Evolutionary conservation across 306 rosid species (phyloP).

Genomic region (Carpinus viminea): DNA sequence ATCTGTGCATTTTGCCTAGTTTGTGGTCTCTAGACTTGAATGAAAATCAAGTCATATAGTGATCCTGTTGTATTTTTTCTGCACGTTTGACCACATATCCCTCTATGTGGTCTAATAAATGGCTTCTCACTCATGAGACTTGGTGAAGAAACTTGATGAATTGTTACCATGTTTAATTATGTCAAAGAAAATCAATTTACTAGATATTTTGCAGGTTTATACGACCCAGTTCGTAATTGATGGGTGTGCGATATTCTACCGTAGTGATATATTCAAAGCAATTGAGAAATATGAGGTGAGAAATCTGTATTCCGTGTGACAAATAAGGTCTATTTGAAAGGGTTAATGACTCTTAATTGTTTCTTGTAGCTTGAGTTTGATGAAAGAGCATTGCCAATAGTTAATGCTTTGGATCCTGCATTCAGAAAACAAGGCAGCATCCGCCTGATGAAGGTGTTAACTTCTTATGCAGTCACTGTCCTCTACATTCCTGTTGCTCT

Average conservation of each 20-base stretch:
- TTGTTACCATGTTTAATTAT: background rate
- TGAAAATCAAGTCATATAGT: background rate
- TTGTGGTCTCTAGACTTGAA: background rate
- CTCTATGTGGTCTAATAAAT: background rate
- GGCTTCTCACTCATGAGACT: background rate
- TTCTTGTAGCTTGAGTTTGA: constrained; percentile 32
- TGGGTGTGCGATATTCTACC: constrained; percentile 49
- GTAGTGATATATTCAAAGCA: constrained; percentile 26
- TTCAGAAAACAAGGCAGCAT: constrained; percentile 7
- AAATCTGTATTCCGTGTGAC: background rate
- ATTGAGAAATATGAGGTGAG: constrained; percentile 30
- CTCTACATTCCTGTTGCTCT: background rate
- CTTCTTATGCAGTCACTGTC: background rate
- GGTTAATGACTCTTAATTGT: constrained; percentile 8
- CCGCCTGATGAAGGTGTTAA: constrained; percentile 22
- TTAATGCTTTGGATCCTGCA: constrained; percentile 14
- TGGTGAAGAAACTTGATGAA: background rate
- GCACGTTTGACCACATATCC: background rate
- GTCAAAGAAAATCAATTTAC: background rate
- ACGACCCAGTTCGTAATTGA: background rate
- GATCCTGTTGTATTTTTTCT: background rate
- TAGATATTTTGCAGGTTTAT: constrained; percentile 24
- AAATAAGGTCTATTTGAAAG: background rate
- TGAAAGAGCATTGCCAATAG: constrained; percentile 3
- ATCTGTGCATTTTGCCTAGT: background rate